Evolutionary conservation across 352 stramenopile species (phyloP), one percentile per base, ranked within the genome.

Genomic region (Plasmopara halstedii): DNA sequence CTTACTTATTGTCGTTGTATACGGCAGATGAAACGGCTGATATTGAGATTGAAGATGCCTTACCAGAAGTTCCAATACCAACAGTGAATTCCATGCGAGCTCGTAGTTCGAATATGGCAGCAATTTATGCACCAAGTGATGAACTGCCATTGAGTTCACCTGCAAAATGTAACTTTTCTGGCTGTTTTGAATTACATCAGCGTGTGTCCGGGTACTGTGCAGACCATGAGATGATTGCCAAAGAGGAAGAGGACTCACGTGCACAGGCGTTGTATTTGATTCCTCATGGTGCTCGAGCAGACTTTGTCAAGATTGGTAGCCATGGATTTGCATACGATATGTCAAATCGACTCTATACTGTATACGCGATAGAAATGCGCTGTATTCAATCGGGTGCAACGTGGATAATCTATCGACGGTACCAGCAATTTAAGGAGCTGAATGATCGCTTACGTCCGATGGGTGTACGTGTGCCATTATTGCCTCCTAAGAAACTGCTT

Each of bases 401-500:
- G 18, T 94, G 80, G 83, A 55, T 83, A 20, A 87, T 92, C 38
- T 94, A 91, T 49, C 75, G 82, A 14, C 63, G 82, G 15, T 93
- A 93, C 38, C 79, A 87, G 46, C 79, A 89, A 45, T 93, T 93
- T 56, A 89, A 85, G 49, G 58, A 77, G 34, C 45, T 93, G 20
- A 81, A 85, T 46, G 78, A 90, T 27, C 47, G 62, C 14, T 51
- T 94, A 18, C 73, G 64, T 23, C 61, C 65, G 4, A 52, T 83
- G 42, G 81, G 79, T 4, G 67, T 91, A 8, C 73, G 78, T n/a
- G 70, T 88, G 15, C 82, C 79, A 10, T 54, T 86, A 29, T 51
- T 93, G 9, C 82, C 82, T 29, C 82, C 82, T 3, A 90, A 90
- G 60, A 93, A 93, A 46, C 63, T 93, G 14, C 60, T 93, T 23